A percentile compares a stretch with the other conserved stretches of the same genome.
Evolutionary conservation across 2,329 filamentous ascomycete species (phyloP).

Genomic region (Ophiognomonia clavigignenti-juglandacearum): DNA sequence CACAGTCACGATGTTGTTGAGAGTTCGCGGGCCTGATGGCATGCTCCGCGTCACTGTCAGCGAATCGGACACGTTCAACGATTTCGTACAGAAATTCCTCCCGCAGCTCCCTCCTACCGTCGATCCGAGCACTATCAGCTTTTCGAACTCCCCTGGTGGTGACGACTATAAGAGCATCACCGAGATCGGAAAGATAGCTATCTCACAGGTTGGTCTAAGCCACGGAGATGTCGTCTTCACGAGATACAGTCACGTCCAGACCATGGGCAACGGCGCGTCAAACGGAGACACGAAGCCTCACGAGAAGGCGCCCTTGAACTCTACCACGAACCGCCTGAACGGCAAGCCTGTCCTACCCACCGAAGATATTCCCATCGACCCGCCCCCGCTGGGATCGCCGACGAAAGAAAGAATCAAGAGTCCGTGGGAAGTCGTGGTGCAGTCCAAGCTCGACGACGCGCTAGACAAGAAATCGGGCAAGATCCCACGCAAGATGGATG

Average conservation of each 20-base stretch:
- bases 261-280: conserved; percentile 31
- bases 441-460: conserved; percentile 80
- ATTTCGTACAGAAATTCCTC: conserved; percentile 54
- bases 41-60: conserved; percentile 82
- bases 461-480: conserved; percentile 89
- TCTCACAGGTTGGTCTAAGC: conserved; percentile 61
- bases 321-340: conserved; percentile 66
- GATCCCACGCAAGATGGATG: conserved; percentile 68
- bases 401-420: conserved; percentile 67
- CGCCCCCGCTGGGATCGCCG: conserved; percentile 49
- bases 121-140: conserved; percentile 52
- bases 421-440: conserved; percentile 87
- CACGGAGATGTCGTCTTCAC: conserved; percentile 92
- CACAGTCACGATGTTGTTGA: conserved; percentile 63
- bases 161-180: conserved; percentile 54
- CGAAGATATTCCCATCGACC: conserved; percentile 62
- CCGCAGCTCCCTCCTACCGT: conserved; percentile 57
- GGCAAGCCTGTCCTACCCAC: conserved; percentile 67
- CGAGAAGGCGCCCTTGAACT: conserved; percentile 22
- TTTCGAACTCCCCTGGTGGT: conserved; percentile 57
- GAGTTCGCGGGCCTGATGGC: conserved; percentile 87
- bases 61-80: conserved; percentile 65
- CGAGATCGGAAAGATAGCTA: conserved; percentile 51
- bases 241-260: conserved; percentile 61
- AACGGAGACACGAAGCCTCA: conserved; percentile 29